phyloP scores from a whole-genome alignment of 2,329 filamentous ascomycete species.

The Sporothrix humicola region DNA sequence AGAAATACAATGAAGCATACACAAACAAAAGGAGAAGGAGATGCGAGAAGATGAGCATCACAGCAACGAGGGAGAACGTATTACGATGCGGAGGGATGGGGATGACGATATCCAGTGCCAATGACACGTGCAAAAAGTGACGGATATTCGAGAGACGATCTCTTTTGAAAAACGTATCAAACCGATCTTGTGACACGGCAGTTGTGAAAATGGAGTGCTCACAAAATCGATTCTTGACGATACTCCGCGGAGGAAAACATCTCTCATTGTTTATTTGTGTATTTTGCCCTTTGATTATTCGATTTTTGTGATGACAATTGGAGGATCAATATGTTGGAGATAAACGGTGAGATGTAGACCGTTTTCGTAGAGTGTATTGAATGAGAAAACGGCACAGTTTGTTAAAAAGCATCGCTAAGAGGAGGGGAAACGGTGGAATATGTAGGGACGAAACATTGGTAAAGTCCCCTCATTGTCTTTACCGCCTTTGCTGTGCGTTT shows the following conservation, averaged over 20 bases:
- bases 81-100: background rate
- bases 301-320: too few relatives aligned
- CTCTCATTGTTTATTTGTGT: too few relatives aligned
- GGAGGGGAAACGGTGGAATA: background rate
- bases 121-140: background rate
- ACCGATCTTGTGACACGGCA: background rate
- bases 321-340: background rate
- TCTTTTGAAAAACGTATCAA: background rate
- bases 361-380: background rate
- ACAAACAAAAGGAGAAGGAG: background rate
- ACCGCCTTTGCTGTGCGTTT: too few relatives aligned
- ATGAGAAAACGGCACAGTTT: background rate
- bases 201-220: too few relatives aligned
- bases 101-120: background rate
- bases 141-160: too few relatives aligned
- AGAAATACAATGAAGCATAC: background rate
- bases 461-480: background rate
- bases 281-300: too few relatives aligned
- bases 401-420: background rate
- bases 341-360: background rate
- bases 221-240: too few relatives aligned
- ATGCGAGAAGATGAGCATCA: background rate
- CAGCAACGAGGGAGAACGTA: background rate
- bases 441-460: constrained; percentile 19
- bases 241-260: too few relatives aligned